Evolutionary conservation across 257 asterid genomes (phyloP).

Genomic region (Euphrasia confusa): DNA sequence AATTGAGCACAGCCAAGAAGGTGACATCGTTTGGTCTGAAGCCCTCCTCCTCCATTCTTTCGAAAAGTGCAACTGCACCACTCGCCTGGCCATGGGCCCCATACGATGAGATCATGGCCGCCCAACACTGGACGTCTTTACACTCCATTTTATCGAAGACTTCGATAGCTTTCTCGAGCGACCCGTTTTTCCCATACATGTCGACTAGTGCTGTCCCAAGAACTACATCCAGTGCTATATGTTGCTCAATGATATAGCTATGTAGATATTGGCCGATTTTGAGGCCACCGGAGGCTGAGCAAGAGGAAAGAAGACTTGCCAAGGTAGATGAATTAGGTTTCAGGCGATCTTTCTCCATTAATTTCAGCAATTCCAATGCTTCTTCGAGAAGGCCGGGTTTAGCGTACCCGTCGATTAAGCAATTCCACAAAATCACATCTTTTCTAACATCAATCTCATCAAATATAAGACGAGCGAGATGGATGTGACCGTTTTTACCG

Average conservation of each 20-base stretch:
- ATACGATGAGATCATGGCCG: constrained; percentile 51
- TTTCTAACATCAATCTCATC: constrained; percentile 38
- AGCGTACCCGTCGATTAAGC: constrained; percentile 59
- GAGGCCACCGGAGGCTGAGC: constrained; percentile 43
- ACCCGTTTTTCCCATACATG: constrained; percentile 58
- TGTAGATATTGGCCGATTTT: constrained; percentile 34
- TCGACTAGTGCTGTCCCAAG: constrained; percentile 52
- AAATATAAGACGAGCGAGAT: constrained; percentile 36
- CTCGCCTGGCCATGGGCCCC: constrained; percentile 49
- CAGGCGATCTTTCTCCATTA: constrained; percentile 36
- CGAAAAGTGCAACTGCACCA: constrained; percentile 36
- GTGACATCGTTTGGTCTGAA: constrained; percentile 57
- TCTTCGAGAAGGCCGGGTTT: constrained; percentile 39
- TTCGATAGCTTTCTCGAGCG: constrained; percentile 42
- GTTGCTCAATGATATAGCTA: constrained; percentile 31
- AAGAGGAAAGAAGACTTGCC: constrained; percentile 49
- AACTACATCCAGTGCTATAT: constrained; percentile 40
- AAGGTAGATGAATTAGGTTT: constrained; percentile 52
- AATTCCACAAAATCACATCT: constrained; percentile 65
- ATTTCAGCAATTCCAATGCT: constrained; percentile 33
- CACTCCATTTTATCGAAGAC: constrained; percentile 35
- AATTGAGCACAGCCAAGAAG: constrained; percentile 49
- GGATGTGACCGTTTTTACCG: constrained; percentile 35
- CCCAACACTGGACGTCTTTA: constrained; percentile 58
- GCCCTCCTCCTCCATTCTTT: constrained; percentile 50